Conservation (phyloP, 2,329 filamentous ascomycete species). For the Fusarium siculi region DNA sequence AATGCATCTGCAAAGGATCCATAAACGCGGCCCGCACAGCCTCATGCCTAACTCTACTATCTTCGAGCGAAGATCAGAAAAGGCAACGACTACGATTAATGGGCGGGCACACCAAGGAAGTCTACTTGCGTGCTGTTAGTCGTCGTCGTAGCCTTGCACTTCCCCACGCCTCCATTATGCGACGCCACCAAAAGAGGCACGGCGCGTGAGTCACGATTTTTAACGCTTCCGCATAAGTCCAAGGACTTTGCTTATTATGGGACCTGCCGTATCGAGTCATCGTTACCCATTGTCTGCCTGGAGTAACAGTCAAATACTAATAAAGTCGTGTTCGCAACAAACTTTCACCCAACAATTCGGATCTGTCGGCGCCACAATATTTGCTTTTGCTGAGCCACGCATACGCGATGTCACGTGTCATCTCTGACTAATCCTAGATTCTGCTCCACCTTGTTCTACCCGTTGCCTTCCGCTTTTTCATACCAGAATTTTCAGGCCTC, state of each 20-base stretch:
- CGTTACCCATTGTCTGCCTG: conserved; percentile 35
- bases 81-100: conserved; percentile 1
- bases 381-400: conserved; percentile 33
- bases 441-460: conserved; percentile 33
- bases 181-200: conserved; percentile 35
- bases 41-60: conserved; percentile 17
- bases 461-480: conserved; percentile 44
- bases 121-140: conserved; percentile 29
- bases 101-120: background rate
- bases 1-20: conserved; percentile 9
- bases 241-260: conserved; percentile 30
- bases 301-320: conserved; percentile 40
- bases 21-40: conserved; percentile 26
- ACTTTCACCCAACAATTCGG: conserved; percentile 26
- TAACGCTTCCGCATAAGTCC: conserved; percentile 17
- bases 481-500: conserved; percentile 52
- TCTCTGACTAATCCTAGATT: conserved; percentile 47
- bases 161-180: conserved; percentile 35
- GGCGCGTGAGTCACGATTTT: conserved; percentile 41
- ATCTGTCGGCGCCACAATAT: conserved; percentile 39
- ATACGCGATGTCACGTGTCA: conserved; percentile 45
- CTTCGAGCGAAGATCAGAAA: conserved; percentile 32
- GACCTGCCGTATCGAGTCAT: conserved; percentile 39
- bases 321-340: conserved; percentile 32
- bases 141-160: conserved; percentile 42